Evolutionary conservation across 352 stramenopile species (phyloP), one percentile per base, ranked within the genome.

Genomic region (Phytopythium ostracodes): DNA sequence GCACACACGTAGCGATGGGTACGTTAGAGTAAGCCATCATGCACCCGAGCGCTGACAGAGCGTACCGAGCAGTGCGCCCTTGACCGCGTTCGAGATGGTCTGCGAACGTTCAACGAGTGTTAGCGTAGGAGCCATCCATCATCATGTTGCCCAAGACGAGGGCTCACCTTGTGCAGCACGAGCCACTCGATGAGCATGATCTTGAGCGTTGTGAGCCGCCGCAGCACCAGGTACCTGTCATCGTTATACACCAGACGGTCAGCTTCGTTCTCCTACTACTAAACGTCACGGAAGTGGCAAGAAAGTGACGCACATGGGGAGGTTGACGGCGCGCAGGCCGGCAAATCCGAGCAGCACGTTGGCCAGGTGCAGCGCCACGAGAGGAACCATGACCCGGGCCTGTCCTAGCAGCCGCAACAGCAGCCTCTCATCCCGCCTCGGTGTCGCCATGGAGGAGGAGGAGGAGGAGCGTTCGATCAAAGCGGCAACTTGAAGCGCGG

Each of bases 111-210:
- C 9, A 52, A 55, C 6, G 36, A 18, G 31, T 43, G 18, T 38
- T 36, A 33, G 18, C n/a, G n/a, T n/a, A n/a, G n/a, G n/a, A n/a
- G n/a, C n/a, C n/a, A n/a, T n/a, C n/a, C n/a, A n/a, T n/a, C n/a
- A n/a, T n/a, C n/a, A n/a, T n/a, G n/a, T n/a, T n/a, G n/a, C n/a
- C n/a, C n/a, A n/a, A n/a, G n/a, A n/a, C n/a, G n/a, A n/a, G n/a
- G n/a, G 36, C 53, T 20, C n/a, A 78, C 74, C 64, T 91, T 87
- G 68, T 76, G 64, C 44, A 89, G 71, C 57, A 89, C 73, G 67
- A 91, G 67, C 77, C 77, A 89, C 59, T 91, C 82, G 66, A 91
- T 87, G 55, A 89, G 66, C 70, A 91, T 75, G 56, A 91, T 81
- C 33, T 87, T 89, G 70, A 91, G 66, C 14, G 82, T 91, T 14